Conservation (phyloP, 805 yeast species). For the Tetrapisispora nanseiensis region DNA sequence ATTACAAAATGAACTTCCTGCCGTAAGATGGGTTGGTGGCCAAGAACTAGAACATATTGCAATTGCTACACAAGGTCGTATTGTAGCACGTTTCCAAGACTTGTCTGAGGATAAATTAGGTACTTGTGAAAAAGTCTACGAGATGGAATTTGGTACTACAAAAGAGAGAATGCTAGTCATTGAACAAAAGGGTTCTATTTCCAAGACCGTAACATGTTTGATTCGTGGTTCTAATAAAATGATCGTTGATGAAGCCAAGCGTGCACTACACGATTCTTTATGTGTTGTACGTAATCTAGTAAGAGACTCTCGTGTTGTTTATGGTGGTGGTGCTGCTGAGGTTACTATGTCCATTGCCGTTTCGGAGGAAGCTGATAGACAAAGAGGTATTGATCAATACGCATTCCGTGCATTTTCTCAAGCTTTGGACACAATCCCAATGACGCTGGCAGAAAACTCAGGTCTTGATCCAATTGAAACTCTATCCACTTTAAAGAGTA, state of each 20-base stretch:
- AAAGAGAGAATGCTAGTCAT: slow-evolving; percentile 91
- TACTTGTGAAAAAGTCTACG: slow-evolving; percentile 72
- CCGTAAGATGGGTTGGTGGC: slow-evolving; percentile 99
- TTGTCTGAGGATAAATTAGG: slow-evolving; percentile 76
- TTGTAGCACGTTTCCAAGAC: slow-evolving; percentile 96
- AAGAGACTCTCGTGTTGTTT: slow-evolving; percentile 87
- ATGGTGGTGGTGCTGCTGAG: slow-evolving; percentile 99
- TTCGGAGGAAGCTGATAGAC: slow-evolving; percentile 82
- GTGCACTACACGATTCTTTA: slow-evolving; percentile 92
- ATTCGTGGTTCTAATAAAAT: slow-evolving; percentile 93
- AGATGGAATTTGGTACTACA: slow-evolving; percentile 91
- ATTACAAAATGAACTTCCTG: slow-evolving; percentile 80
- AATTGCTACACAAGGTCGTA: slow-evolving; percentile 93
- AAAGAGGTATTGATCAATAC: slow-evolving; percentile 92
- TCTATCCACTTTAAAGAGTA: slow-evolving; percentile 70
- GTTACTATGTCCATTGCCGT: slow-evolving; percentile 88
- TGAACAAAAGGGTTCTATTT: slow-evolving; percentile 69
- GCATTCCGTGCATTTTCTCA: slow-evolving; percentile 92
- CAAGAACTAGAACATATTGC: slow-evolving; percentile 92
- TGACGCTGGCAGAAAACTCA: slow-evolving; percentile 93
- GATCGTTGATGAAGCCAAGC: slow-evolving; percentile 94
- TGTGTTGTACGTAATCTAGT: slow-evolving; percentile 96
- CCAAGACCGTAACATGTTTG: slow-evolving; percentile 85
- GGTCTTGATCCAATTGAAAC: slow-evolving; percentile 93
- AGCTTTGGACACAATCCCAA: slow-evolving; percentile 86